These are phyloP conservation scores for Phialemoniopsis sp. DNA, from an alignment of 2,329 filamentous ascomycete species.

Conservation along the genomic window DNA sequence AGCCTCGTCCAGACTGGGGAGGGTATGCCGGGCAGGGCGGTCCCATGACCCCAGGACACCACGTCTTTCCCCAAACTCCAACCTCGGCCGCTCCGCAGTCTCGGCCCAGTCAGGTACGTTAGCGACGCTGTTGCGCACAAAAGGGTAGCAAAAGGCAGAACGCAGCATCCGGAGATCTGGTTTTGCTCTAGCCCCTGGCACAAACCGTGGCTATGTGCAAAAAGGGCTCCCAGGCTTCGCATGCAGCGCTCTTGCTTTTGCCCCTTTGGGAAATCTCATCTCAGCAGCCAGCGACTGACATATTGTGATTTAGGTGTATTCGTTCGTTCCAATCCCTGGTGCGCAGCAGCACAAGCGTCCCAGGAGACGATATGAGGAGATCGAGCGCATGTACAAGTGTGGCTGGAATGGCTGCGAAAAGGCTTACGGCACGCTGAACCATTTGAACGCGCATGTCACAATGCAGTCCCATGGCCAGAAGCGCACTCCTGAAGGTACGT, in stretches of 20 bases:
- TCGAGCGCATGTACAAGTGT: constrained; percentile 99
- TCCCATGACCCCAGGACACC: constrained; percentile 46
- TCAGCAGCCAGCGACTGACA: no score
- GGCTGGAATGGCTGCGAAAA: constrained; percentile 99
- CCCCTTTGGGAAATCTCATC: no score
- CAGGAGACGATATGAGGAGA: constrained; percentile 91
- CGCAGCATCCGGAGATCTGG: no score
- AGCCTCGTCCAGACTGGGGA: constrained; percentile 71
- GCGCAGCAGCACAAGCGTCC: constrained; percentile 97
- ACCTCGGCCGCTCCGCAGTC: constrained; percentile 50
- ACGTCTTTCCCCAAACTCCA: constrained; percentile 52
- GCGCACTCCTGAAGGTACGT: constrained; percentile 89
- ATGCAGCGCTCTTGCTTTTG: no score
- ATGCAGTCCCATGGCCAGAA: constrained; percentile 98
- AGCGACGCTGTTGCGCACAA: neutral
- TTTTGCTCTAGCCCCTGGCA: no score
- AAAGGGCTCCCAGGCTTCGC: no score
- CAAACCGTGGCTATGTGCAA: no score
- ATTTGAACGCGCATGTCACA: constrained; percentile 95
- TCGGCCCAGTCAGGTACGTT: constrained; percentile 57
- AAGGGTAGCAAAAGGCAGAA: no score
- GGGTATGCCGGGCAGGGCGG: constrained; percentile 55
- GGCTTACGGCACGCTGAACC: constrained; percentile 95
- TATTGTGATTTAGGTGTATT: constrained; percentile 72
- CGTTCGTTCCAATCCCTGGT: constrained; percentile 94